These are phyloP conservation scores for Alternaria sp. DNA, from an alignment of 2,329 filamentous ascomycete genomes.

Conservation along the genomic window DNA sequence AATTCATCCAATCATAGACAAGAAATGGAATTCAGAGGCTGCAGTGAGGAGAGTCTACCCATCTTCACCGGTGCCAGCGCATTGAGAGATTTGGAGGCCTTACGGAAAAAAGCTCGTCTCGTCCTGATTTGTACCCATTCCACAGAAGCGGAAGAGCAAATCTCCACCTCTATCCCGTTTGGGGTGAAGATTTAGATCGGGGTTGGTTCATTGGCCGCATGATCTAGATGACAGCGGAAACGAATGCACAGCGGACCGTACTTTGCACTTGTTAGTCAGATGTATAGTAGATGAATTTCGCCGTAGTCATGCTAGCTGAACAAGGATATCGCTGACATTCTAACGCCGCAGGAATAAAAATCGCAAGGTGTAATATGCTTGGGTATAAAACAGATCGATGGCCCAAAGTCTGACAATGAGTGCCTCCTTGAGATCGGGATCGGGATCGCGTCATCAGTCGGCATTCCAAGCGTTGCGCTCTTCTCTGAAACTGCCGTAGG, in stretches of 20 bases:
- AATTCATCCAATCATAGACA: neutral
- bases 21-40: neutral
- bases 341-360: conserved; percentile 3
- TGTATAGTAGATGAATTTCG: neutral
- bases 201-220: neutral
- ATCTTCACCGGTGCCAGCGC: conserved; percentile 19
- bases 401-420: conserved; percentile 2
- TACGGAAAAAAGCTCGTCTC: neutral
- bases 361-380: conserved; percentile 4
- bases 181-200: neutral
- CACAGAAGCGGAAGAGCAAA: neutral
- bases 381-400: conserved; percentile 17
- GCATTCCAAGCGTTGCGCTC: conserved; percentile 51
- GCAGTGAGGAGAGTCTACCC: neutral
- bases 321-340: neutral
- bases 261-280: neutral
- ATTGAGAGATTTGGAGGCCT: neutral
- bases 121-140: neutral
- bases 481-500: conserved; percentile 53
- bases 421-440: neutral
- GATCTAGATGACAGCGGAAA: neutral
- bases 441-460: conserved; percentile 10
- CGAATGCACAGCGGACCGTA: neutral
- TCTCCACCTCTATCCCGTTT: neutral
- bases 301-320: neutral